Evolutionary conservation across 1,284 basidiomycete species (phyloP), one percentile per base, ranked within the genome.

Genomic region (Inonotus obliquus): DNA sequence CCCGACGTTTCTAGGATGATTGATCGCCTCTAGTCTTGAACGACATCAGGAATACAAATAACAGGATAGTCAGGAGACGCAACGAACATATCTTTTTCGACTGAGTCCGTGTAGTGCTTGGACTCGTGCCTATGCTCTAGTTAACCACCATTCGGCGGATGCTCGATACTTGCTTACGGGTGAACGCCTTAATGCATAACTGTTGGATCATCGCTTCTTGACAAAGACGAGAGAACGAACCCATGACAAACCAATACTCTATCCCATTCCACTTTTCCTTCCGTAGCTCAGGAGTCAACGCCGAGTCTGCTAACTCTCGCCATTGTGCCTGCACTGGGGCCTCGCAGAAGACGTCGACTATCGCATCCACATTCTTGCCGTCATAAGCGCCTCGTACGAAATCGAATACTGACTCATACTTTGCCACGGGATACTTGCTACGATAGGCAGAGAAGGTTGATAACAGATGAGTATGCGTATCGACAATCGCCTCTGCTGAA

Each of bases 341-440:
- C 67, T 92, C 91, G 66, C 91, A 92, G 86, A 88, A 93, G 1
- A 93, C 91, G 67, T 93, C 91, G 4, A 92, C 82, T 61, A 92
- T 79, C 4, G 84, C 81, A 59, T 83, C 76, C 3, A 91, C 83
- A 45, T 79, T 79, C 38, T 79, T 77, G 11, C 75, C 81, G 5
- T 72, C 69, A 67, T 89, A 90, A 68, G 89, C 71, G 14, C 76
- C 83, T 1, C 79, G 77, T 1, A 88, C 80, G 64, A 92, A 90
- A 48, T 88, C 86, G 69, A 79, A 82, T 4, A 89, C 74, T 11
- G 77, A 80, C 5, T 75, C 69, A 66, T 81, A 79, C 53, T 76
- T 76, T 0, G 81, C 84, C 0, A 75, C 68, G 9, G 79, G 80
- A 69, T 90, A 92, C 62, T 82, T 83, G 37, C 66, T 69, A 21